Evolutionary conservation across 371 early-diverging fungal genomes (phyloP).

Genomic region (Syncephalastrum racemosum): DNA sequence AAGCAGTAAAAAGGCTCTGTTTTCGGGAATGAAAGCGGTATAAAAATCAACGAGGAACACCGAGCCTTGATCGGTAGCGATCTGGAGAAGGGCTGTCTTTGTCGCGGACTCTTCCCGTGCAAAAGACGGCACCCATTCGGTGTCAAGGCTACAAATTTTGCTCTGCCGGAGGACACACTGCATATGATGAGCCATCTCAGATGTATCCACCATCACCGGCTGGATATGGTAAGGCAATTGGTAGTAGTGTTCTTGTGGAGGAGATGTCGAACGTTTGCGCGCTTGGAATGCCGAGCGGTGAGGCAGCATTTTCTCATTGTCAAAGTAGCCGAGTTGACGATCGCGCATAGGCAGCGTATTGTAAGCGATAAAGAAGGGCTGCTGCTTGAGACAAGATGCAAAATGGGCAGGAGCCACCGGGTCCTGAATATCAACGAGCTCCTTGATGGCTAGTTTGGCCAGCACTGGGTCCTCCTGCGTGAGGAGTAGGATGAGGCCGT

Average conservation of each 20-base stretch:
- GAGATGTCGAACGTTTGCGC: not conserved
- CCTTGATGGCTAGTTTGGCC: conserved; percentile 41
- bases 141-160: conserved; percentile 38
- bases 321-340: conserved; percentile 31
- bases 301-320: conserved; percentile 37
- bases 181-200: conserved; percentile 25
- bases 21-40: conserved; percentile 23
- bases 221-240: conserved; percentile 22
- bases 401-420: conserved; percentile 36
- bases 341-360: conserved; percentile 25
- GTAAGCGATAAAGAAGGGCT: conserved; percentile 36
- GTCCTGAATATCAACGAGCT: conserved; percentile 46
- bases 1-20: conserved; percentile 14
- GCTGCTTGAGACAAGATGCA: conserved; percentile 31
- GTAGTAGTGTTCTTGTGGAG: conserved; percentile 13
- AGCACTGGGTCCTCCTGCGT: conserved; percentile 26
- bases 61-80: conserved; percentile 31
- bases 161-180: conserved; percentile 18
- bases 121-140: conserved; percentile 50
- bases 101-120: conserved; percentile 15
- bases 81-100: conserved; percentile 46
- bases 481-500: conserved; percentile 39
- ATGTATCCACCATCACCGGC: conserved; percentile 32
- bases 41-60: conserved; percentile 45
- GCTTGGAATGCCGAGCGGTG: conserved; percentile 20